Conservation (phyloP, 495 filamentous ascomycete genomes). For the Pyronema omphalodes region DNA sequence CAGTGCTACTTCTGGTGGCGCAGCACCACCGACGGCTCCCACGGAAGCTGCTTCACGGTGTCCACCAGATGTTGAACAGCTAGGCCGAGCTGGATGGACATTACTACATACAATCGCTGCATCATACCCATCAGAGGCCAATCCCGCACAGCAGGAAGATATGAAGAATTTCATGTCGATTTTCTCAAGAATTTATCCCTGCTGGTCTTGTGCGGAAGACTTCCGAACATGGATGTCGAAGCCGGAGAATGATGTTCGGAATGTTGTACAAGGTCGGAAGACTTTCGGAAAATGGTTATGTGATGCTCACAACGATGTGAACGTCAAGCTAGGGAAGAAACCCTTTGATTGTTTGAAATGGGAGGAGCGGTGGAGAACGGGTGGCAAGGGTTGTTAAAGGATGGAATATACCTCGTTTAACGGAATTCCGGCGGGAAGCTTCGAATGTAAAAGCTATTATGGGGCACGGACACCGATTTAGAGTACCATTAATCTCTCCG, state of each 20-base stretch:
- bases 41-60: slow-evolving; percentile 36
- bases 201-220: slow-evolving; percentile 86
- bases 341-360: slow-evolving; percentile 80
- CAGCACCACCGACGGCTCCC: slow-evolving; percentile 20
- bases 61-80: slow-evolving; percentile 62
- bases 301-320: slow-evolving; percentile 94
- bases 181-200: slow-evolving; percentile 78
- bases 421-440: too few species aligned
- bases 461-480: too few species aligned
- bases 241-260: slow-evolving; percentile 46
- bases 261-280: slow-evolving; percentile 77
- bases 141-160: slow-evolving; percentile 46
- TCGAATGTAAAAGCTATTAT: too few species aligned
- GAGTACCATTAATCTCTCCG: too few species aligned
- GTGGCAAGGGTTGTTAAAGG: slow-evolving; percentile 46
- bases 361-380: slow-evolving; percentile 87
- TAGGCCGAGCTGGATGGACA: slow-evolving; percentile 82
- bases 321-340: slow-evolving; percentile 78
- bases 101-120: slow-evolving; percentile 81
- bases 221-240: slow-evolving; percentile 66
- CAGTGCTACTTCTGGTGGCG: slow-evolving; percentile 21
- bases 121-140: slow-evolving; percentile 54
- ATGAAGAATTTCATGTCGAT: slow-evolving; percentile 58
- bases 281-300: slow-evolving; percentile 94
- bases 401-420: background rate